phyloP scores from a whole-genome alignment of 2,329 filamentous ascomycete species.

The Dichotomopilus funicola region DNA sequence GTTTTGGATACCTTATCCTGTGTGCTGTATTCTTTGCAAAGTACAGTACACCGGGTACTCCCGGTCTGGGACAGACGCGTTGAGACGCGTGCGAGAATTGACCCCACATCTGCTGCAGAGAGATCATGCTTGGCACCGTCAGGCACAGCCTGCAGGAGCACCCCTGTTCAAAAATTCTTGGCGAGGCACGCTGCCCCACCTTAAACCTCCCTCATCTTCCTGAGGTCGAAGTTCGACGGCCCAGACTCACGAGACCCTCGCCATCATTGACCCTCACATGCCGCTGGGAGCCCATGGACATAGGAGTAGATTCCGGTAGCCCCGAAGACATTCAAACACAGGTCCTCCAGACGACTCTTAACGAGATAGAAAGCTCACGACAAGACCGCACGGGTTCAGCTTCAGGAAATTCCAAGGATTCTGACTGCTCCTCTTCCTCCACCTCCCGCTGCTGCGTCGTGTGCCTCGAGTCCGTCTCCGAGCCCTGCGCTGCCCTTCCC shows the following conservation, averaged over 20 bases:
- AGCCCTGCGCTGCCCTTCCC: slow-evolving; percentile 64
- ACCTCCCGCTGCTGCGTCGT: slow-evolving; percentile 72
- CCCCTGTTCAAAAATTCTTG: too few relatives aligned
- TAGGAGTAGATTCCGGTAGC: slow-evolving; percentile 16
- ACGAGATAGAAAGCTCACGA: slow-evolving; percentile 31
- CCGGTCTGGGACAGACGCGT: slow-evolving; percentile 1
- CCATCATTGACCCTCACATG: too few relatives aligned
- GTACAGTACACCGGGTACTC: too few relatives aligned
- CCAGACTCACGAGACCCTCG: too few relatives aligned
- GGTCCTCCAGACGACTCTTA: slow-evolving; percentile 40
- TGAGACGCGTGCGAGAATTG: not conserved
- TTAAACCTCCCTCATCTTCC: not conserved
- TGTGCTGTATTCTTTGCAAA: too few relatives aligned
- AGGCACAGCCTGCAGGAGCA: not conserved
- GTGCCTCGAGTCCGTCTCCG: slow-evolving; percentile 70
- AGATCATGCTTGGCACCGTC: slow-evolving; percentile 1
- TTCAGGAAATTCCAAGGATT: slow-evolving; percentile 17
- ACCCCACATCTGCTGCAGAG: not conserved
- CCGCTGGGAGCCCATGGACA: slow-evolving; percentile 26
- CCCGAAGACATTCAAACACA: slow-evolving; percentile 34
- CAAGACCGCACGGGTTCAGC: slow-evolving; percentile 4
- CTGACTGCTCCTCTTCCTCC: slow-evolving; percentile 29
- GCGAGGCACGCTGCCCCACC: not conserved
- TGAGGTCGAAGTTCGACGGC: too few relatives aligned
- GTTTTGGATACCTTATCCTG: too few relatives aligned